Evolutionary conservation across 495 filamentous ascomycete genomes (phyloP).

Genomic region (Aspergillus nanangensis): DNA sequence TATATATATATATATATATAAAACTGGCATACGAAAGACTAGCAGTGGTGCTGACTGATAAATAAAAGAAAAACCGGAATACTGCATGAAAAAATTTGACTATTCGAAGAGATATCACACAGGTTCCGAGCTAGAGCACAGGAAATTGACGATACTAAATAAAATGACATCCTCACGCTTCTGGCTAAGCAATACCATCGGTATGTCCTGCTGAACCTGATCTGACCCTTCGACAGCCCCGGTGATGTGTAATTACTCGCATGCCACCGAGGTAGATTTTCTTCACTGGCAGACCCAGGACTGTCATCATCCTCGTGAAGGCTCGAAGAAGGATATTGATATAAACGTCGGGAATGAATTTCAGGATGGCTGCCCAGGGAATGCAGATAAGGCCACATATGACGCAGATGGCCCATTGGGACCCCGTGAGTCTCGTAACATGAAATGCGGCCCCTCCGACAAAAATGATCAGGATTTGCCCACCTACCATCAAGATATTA

Average conservation of each 20-base stretch:
- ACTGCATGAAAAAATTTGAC: too few relatives aligned
- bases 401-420: slow-evolving; percentile 75
- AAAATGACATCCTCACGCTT: too few relatives aligned
- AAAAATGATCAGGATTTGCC: slow-evolving; percentile 77
- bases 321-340: slow-evolving; percentile 46
- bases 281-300: not conserved
- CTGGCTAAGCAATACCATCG: not conserved
- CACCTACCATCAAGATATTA: slow-evolving; percentile 71
- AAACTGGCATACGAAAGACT: too few relatives aligned
- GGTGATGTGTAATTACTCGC: not conserved
- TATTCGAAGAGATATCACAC: too few relatives aligned
- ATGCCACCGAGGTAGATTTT: not conserved
- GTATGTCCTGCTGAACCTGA: not conserved
- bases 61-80: too few relatives aligned
- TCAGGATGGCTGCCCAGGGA: slow-evolving; percentile 13
- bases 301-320: too few relatives aligned
- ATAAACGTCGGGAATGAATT: slow-evolving; percentile 47
- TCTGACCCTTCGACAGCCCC: not conserved
- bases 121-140: too few relatives aligned
- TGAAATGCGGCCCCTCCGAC: slow-evolving; percentile 70
- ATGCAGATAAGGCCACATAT: slow-evolving; percentile 50
- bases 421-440: slow-evolving; percentile 59
- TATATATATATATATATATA: too few relatives aligned
- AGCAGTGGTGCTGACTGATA: too few relatives aligned
- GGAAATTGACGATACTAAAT: too few relatives aligned